Evolutionary conservation across 2,329 filamentous ascomycete species (phyloP), one percentile per base, ranked within the genome.

Genomic region (Akanthomyces muscarius): DNA sequence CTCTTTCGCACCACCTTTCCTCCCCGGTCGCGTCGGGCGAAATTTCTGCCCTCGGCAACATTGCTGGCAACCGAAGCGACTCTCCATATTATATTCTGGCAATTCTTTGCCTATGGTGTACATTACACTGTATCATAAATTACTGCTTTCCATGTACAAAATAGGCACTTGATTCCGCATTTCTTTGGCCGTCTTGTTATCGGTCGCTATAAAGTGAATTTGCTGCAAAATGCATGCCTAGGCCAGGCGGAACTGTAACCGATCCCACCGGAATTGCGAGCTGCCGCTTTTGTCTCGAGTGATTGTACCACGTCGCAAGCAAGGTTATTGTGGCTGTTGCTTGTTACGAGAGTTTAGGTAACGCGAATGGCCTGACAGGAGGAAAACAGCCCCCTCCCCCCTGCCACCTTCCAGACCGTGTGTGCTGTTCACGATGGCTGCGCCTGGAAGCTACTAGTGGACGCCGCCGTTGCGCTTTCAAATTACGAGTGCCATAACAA

Each of bases 331-430:
- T 13, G 56, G 45, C 14, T 23, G 21, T n/a, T 52, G 28, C 50
- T 38, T 10, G 13, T 60, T 60, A 42, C 47, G 47, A 33, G 36
- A 11, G 30, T 18, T 60, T 60, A 50, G 25, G 57, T 52, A 52
- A 60, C 57, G 28, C 57, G 47, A 60, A 60, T 51, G 45, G 28
- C 42, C 47, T 51, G 47, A 60, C 47, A 60, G 47, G 38, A 14
- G 38, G 38, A 16, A 25, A n/a, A n/a, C n/a, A n/a, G n/a, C n/a
- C n/a, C n/a, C n/a, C n/a, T n/a, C n/a, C n/a, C 45, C n/a, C 56
- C 56, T 25, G 45, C 56, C 56, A 30, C 21, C 21, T 23, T 11
- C 14, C 2, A 14, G 18, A 53, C 6, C n/a, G 21, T 23, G 18
- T 48, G 10, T 21, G 21, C 21, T 21, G 21, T 21, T 21, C 45